Base-by-base conservation (phyloP, 345 rosid genomes). In the Euphorbia tirucalli region DNA sequence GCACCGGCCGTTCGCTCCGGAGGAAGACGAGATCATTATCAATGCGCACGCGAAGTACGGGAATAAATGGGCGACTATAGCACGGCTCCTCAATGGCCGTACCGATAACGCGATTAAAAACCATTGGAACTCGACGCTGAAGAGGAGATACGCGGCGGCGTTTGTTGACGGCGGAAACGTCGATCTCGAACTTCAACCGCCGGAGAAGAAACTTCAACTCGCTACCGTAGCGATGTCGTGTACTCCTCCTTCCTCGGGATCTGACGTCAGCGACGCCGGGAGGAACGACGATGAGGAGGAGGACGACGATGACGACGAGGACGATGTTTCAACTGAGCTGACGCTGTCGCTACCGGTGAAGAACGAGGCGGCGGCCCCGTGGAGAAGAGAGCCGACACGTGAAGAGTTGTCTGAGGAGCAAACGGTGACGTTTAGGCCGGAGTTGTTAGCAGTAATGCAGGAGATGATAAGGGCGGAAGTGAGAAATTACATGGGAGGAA, bases 51-150 rank as follows among this genome's bases (percentile, higher is more conserved):
- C 32, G 16, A 55, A 27, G 49, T 68, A 60, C 35, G 80, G 80
- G 1, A 77, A 77, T 61, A 77, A 68, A 50, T 77, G 80, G 80
- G 77, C 80, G 50, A 63, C 77, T 9, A 77, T 77, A 7, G 70
- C 80, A 0, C 69, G 80, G 57, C 66, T 77, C 62, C 74, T 77
- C 2, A 69, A 62, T n/a, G 80, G 80, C 44, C 76, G 80, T 19
- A 77, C 80, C 8, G 80, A 77, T 43, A 77, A 68, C 61, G 76
- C 80, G 1, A 41, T 77, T 11, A 77, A 77, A 35, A 77, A 77
- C 37, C 80, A 72, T 14, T 77, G 80, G 80, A 77, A 77, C 70
- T 72, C 80, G 19, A 77, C 70, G 41, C 49, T 77, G 35, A 77
- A 77, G 77, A 67, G 80, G 69, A 77, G 68, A 25, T 55, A 62